These are phyloP conservation scores for Monilinia polystroma DNA, from an alignment of 2,329 filamentous ascomycete genomes.

Conservation along the genomic window DNA sequence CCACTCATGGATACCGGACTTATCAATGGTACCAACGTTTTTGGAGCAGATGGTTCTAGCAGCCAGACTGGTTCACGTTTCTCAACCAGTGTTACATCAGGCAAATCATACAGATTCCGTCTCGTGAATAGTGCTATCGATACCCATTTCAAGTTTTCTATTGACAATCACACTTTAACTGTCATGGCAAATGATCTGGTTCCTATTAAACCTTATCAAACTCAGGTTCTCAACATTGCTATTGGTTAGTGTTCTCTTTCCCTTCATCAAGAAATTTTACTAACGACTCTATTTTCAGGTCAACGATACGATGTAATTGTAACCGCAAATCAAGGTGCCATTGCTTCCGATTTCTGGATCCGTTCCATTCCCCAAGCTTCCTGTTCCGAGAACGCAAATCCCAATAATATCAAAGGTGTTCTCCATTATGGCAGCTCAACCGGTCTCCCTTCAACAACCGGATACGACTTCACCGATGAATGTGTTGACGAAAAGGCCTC, in stretches of 20 bases:
- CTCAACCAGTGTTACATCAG: constrained; percentile 41
- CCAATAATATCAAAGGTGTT: constrained; percentile 49
- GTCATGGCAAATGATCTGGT: constrained; percentile 63
- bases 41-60: constrained; percentile 23
- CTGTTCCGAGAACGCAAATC: constrained; percentile 56
- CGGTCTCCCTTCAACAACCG: constrained; percentile 35
- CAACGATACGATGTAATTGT: constrained; percentile 49
- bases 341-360: constrained; percentile 54
- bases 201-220: constrained; percentile 26
- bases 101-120: constrained; percentile 47
- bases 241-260: constrained; percentile 42
- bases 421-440: constrained; percentile 48
- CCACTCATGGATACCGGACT: constrained; percentile 39
- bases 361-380: constrained; percentile 53
- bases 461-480: constrained; percentile 32
- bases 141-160: constrained; percentile 47
- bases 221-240: constrained; percentile 54
- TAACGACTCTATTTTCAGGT: constrained; percentile 23
- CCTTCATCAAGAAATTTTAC: background rate
- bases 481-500: constrained; percentile 39
- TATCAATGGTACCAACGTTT: constrained; percentile 33
- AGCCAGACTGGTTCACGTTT: constrained; percentile 26
- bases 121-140: constrained; percentile 47
- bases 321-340: constrained; percentile 46
- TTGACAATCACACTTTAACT: constrained; percentile 53